phyloP scores from a whole-genome alignment of 306 rosid species.

The Vigna angularis region DNA sequence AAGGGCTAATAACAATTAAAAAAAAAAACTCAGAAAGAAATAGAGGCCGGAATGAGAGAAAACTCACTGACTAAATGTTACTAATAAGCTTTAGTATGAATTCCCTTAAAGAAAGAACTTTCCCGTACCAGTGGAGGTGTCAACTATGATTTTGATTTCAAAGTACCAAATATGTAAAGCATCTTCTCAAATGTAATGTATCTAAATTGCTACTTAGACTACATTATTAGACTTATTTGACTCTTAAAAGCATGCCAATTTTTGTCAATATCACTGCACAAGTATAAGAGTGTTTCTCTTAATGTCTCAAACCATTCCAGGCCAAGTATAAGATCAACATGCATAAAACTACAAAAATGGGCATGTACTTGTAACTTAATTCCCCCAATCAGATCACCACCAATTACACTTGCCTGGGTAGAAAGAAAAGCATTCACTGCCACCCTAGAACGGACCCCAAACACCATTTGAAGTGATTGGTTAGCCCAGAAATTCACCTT shows the following conservation, averaged over 20 bases:
- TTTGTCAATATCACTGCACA: too few relatives aligned
- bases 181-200: background rate
- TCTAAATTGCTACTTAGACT: background rate
- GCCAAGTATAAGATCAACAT: background rate
- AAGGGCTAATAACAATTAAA: slow-evolving; percentile 22
- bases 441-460: background rate
- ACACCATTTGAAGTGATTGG: too few relatives aligned
- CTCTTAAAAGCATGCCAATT: too few relatives aligned
- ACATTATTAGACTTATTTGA: background rate
- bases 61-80: background rate
- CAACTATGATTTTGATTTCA: background rate
- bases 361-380: too few relatives aligned
- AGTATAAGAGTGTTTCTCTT: background rate
- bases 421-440: background rate
- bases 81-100: slow-evolving; percentile 8
- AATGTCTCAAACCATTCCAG: background rate
- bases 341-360: too few relatives aligned
- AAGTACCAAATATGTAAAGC: background rate
- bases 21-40: background rate
- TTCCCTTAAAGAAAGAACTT: background rate
- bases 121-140: background rate
- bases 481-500: too few relatives aligned
- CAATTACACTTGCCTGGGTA: background rate
- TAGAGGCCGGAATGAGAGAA: background rate
- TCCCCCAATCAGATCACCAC: background rate